phyloP scores from a whole-genome alignment of 176 grass and related monocot species.

The Dendrocalamus sinicus region DNA sequence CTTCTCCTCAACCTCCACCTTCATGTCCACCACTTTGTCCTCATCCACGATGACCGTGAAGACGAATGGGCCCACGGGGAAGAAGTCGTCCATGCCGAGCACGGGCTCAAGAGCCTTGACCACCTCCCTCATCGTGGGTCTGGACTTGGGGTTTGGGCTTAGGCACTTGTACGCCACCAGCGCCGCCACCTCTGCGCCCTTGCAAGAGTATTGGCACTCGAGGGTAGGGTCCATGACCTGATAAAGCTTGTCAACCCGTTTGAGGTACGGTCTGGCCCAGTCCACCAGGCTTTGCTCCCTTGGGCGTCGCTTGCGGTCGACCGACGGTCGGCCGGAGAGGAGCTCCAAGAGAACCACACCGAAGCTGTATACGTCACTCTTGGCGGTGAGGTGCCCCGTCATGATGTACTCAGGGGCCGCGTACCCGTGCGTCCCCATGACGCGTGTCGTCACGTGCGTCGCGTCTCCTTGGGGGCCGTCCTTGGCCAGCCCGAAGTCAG shows the following conservation, averaged over 20 bases:
- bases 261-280: slow-evolving; percentile 74
- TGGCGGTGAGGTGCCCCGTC: slow-evolving; percentile 81
- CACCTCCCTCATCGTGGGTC: slow-evolving; percentile 80
- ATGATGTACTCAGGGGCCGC: slow-evolving; percentile 88
- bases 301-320: slow-evolving; percentile 44
- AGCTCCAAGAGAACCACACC: slow-evolving; percentile 81
- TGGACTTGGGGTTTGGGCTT: slow-evolving; percentile 70
- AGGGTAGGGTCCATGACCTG: slow-evolving; percentile 69
- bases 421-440: slow-evolving; percentile 90
- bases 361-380: slow-evolving; percentile 84
- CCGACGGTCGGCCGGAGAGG: slow-evolving; percentile 53
- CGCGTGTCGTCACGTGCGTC: slow-evolving; percentile 85
- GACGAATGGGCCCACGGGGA: slow-evolving; percentile 60
- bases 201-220: slow-evolving; percentile 74
- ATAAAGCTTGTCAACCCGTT: slow-evolving; percentile 50
- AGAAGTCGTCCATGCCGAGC: slow-evolving; percentile 65
- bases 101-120: slow-evolving; percentile 70
- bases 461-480: slow-evolving; percentile 80
- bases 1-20: slow-evolving; percentile 49
- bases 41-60: slow-evolving; percentile 72
- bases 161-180: slow-evolving; percentile 86
- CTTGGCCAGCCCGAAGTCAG: slow-evolving; percentile 92
- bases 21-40: slow-evolving; percentile 50
- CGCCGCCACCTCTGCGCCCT: slow-evolving; percentile 69
- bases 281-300: slow-evolving; percentile 80